A percentile compares a stretch with the other conserved stretches of the same genome.
These are phyloP conservation scores for Colletotrichum liaoningense DNA, from an alignment of 2,329 filamentous ascomycete species.

Conservation along the genomic window DNA sequence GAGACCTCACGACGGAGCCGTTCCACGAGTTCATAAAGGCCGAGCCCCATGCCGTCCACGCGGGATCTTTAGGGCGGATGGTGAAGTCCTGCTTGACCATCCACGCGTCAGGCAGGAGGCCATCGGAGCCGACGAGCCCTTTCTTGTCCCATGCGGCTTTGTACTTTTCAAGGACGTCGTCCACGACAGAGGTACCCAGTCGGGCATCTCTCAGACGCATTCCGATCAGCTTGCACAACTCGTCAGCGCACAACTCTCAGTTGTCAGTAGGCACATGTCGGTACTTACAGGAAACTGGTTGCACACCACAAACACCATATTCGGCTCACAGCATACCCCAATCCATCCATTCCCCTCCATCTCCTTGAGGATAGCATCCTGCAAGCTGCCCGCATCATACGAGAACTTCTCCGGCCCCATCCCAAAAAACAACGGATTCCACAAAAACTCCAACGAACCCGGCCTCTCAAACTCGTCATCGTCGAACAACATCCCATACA, in stretches of 20 bases:
- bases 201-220: slow-evolving; percentile 34
- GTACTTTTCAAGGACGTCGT: background rate
- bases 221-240: background rate
- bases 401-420: slow-evolving; percentile 48
- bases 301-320: slow-evolving; percentile 52
- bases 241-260: slow-evolving; percentile 40
- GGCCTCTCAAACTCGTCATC: slow-evolving; percentile 51
- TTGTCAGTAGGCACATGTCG: slow-evolving; percentile 15
- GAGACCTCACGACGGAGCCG: background rate
- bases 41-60: background rate
- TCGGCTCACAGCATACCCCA: slow-evolving; percentile 56
- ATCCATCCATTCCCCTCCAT: slow-evolving; percentile 53
- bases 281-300: slow-evolving; percentile 55
- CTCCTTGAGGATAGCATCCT: slow-evolving; percentile 47
- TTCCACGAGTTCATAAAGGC: slow-evolving; percentile 14
- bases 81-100: background rate
- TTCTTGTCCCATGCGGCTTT: background rate
- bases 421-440: slow-evolving; percentile 52
- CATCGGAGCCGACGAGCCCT: background rate
- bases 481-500: slow-evolving; percentile 55
- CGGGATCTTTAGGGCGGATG: background rate
- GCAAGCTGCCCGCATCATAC: slow-evolving; percentile 47
- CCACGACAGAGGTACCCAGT: background rate
- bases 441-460: slow-evolving; percentile 48
- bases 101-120: background rate